These are phyloP conservation scores for Saccharomycopsis sp. DNA, from an alignment of 805 yeast genomes.

Conservation along the genomic window DNA sequence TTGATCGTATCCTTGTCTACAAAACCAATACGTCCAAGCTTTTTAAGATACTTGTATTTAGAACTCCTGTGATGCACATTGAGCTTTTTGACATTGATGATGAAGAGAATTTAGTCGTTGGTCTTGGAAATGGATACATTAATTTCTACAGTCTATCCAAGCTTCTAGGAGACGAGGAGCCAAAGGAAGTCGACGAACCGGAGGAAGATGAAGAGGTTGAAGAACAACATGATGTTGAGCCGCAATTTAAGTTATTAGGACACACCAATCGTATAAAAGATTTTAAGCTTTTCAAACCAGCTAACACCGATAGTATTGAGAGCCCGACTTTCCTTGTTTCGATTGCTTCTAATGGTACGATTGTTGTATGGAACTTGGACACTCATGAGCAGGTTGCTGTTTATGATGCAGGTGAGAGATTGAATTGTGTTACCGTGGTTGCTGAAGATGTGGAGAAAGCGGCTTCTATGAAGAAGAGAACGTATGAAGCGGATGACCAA, in stretches of 20 bases:
- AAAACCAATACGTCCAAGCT: constrained; percentile 57
- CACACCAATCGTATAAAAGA: constrained; percentile 86
- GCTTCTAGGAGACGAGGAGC: constrained; percentile 20
- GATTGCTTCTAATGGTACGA: constrained; percentile 88
- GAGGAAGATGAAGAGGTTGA: constrained; percentile 18
- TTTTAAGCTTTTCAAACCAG: constrained; percentile 41
- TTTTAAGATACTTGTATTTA: constrained; percentile 44
- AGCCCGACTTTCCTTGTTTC: constrained; percentile 48
- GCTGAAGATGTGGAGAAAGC: constrained; percentile 73
- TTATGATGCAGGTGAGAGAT: constrained; percentile 83
- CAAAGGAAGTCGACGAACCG: constrained; percentile 26
- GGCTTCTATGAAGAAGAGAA: constrained; percentile 60
- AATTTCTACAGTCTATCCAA: constrained; percentile 40
- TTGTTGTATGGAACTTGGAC: constrained; percentile 80
- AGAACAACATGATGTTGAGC: constrained; percentile 31
- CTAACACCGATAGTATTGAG: constrained; percentile 29
- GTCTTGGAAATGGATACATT: constrained; percentile 67
- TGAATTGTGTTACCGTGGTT: constrained; percentile 75
- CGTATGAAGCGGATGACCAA: constrained; percentile 40
- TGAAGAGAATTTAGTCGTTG: constrained; percentile 54
- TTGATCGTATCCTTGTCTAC: constrained; percentile 59
- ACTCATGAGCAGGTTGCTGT: constrained; percentile 78
- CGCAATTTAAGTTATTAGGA: constrained; percentile 61
- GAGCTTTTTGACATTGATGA: constrained; percentile 42
- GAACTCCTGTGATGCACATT: constrained; percentile 59